Percentiles rank a stretch among this genome's conserved stretches.
phyloP scores from a whole-genome alignment of 169 alveolate species.

The Amoebophrya sp. region DNA sequence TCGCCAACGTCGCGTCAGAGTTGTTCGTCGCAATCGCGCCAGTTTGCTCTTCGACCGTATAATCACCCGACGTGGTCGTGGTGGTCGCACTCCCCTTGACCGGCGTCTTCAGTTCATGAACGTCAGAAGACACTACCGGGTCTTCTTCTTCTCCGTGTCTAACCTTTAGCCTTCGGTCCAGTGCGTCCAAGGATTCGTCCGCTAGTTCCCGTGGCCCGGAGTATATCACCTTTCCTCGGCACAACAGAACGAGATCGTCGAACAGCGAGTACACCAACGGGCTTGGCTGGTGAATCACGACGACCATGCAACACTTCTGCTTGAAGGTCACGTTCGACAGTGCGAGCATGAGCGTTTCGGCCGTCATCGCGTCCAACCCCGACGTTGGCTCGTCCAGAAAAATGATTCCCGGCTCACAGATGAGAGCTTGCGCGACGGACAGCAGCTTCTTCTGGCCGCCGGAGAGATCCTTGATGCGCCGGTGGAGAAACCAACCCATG shows the following conservation, averaged over 20 bases:
- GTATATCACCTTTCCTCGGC: not conserved
- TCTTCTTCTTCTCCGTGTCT: not conserved
- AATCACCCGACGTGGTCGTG: no score
- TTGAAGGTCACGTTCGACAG: not conserved
- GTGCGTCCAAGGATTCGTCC: not conserved
- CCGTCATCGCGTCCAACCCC: not conserved
- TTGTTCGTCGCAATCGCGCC: not conserved
- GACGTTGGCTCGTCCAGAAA: not conserved
- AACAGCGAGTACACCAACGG: not conserved
- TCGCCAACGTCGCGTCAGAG: not conserved
- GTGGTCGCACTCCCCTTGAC: no score
- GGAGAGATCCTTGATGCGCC: not conserved
- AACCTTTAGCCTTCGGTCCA: not conserved
- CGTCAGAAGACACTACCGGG: no score
- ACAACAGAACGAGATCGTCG: not conserved
- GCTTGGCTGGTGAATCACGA: not conserved
- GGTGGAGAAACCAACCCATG: not conserved
- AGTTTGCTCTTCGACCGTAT: not conserved
- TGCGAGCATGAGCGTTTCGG: not conserved
- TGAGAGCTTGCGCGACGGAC: not conserved
- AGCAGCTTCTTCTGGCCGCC: not conserved
- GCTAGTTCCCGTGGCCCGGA: not conserved
- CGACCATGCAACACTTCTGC: not conserved
- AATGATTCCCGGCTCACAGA: not conserved
- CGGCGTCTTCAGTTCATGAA: no score